These are phyloP conservation scores for Saccharum officinarum DNA, from an alignment of 176 grass and related monocot genomes.

Conservation along the genomic window DNA sequence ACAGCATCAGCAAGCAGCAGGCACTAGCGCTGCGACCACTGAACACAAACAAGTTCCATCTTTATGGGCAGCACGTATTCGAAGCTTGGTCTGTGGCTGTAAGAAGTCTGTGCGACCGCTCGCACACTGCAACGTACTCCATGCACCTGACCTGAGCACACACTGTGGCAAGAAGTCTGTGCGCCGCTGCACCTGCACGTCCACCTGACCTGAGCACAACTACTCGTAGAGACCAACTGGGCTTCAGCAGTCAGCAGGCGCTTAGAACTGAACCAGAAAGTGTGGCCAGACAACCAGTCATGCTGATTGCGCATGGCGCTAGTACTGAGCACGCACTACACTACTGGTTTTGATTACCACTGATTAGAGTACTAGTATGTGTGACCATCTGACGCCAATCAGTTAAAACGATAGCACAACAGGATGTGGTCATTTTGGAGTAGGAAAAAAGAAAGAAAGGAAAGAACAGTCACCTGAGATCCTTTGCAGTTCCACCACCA, in stretches of 20 bases:
- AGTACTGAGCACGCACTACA: conserved; percentile 28
- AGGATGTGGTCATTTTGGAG: neutral
- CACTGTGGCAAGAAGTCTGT: conserved; percentile 30
- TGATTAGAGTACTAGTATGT: neutral
- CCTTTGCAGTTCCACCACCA: conserved; percentile 43
- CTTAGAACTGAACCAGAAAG: conserved; percentile 40
- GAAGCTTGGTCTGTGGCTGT: conserved; percentile 11
- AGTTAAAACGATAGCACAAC: conserved; percentile 11
- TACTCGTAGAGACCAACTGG: conserved; percentile 9
- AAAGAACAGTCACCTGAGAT: conserved; percentile 59
- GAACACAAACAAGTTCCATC: conserved; percentile 30
- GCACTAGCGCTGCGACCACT: conserved; percentile 30
- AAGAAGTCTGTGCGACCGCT: conserved; percentile 33
- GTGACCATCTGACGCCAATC: conserved; percentile 21
- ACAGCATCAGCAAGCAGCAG: conserved; percentile 42
- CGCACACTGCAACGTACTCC: conserved; percentile 1
- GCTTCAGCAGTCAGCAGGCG: neutral
- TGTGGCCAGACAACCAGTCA: conserved; percentile 35
- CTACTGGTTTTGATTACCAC: conserved; percentile 13
- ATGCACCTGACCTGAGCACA: conserved; percentile 27
- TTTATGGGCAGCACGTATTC: conserved; percentile 33
- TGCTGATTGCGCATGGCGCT: conserved; percentile 23
- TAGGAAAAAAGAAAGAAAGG: neutral
- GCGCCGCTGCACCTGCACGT: conserved; percentile 13
- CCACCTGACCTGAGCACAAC: conserved; percentile 30